Evolutionary conservation across 2,329 filamentous ascomycete species (phyloP), one percentile per base, ranked within the genome.

Genomic region (Aspergillus sp.): DNA sequence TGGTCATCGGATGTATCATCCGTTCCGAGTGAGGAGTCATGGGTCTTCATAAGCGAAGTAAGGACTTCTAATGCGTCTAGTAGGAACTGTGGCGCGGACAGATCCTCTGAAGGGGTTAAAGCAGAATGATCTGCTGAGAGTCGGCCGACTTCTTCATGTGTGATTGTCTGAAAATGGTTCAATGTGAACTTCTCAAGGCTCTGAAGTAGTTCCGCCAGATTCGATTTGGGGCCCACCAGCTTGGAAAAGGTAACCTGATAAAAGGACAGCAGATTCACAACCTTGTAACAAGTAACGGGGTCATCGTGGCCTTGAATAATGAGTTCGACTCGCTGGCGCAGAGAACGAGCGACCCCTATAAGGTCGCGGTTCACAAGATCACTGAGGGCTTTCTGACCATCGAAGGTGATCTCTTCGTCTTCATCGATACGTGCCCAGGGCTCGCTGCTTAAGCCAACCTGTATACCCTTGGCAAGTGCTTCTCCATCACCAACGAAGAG

Each of bases 271-370:
- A 99, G 82, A 69, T 96, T 97, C 11, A 92, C 89, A 46, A 98
- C 87, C 74, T 93, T 95, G 80, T 97, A 99, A 38, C 92, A 89
- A 53, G 93, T 81, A 22, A 96, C 91, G 0, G 90, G 90, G 62
- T 98, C 93, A 69, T 97, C 93, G 74, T 97, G 94, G 63, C 91
- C 91, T 70, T 96, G 93, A 17, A 98, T 90, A 22, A 96, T 91
- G 70, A 98, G 91, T 75, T 97, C 93, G 56, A 96, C 88, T 34
- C 94, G 86, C 75, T 97, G 93, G 28, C 91, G 88, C n/a, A 98
- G 78, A n/a, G 93, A 87, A 23, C 92, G 87, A 43, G 90, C 88
- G 4, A 94, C 93, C 0, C 92, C 91, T 2, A 88, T 87, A 51
- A 98, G 83, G 71, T 96, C 91, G 43, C 92, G 89, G 71, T 94